Conservation (phyloP, 805 yeast genomes). For the Huiozyma sinensis region DNA sequence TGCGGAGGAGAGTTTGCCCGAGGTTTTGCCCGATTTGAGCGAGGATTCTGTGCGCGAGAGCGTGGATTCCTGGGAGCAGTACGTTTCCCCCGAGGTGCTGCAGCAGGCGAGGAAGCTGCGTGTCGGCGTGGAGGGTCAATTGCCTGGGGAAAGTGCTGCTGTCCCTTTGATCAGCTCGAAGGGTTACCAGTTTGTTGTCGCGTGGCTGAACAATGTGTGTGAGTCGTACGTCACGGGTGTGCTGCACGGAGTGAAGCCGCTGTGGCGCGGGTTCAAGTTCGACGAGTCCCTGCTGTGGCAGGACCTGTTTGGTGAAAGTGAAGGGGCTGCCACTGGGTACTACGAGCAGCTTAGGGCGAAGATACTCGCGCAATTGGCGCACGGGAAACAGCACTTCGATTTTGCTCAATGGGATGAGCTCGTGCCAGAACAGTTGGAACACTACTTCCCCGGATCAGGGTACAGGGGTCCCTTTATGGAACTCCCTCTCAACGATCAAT, state of each 20-base stretch:
- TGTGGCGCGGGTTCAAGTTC: conserved; percentile 23
- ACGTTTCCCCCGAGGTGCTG: conserved; percentile 1
- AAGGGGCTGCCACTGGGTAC: conserved; percentile 2
- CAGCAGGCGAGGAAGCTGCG: background rate
- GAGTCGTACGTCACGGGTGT: conserved; percentile 16
- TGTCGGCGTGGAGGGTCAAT: conserved; percentile 3
- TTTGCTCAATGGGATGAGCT: conserved; percentile 21
- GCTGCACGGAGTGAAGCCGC: conserved; percentile 8
- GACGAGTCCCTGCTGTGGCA: conserved; percentile 22
- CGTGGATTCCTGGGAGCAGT: conserved; percentile 12
- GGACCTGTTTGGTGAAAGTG: conserved; percentile 7
- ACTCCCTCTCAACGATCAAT: conserved; percentile 15
- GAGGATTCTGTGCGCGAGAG: conserved; percentile 17
- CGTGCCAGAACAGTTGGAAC: conserved; percentile 12
- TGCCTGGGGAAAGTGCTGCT: conserved; percentile 1
- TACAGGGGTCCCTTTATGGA: conserved; percentile 5
- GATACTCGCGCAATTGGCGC: conserved; percentile 16
- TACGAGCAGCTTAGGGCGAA: conserved; percentile 10
- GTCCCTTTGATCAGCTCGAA: conserved; percentile 11
- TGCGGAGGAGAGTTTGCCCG: conserved; percentile 2
- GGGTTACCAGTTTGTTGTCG: conserved; percentile 25
- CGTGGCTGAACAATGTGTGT: conserved; percentile 27
- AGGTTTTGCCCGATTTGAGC: background rate
- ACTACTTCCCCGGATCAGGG: background rate
- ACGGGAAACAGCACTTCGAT: conserved; percentile 10